Conservation (phyloP, 345 rosid genomes). For the Gossypioides kirkii region DNA sequence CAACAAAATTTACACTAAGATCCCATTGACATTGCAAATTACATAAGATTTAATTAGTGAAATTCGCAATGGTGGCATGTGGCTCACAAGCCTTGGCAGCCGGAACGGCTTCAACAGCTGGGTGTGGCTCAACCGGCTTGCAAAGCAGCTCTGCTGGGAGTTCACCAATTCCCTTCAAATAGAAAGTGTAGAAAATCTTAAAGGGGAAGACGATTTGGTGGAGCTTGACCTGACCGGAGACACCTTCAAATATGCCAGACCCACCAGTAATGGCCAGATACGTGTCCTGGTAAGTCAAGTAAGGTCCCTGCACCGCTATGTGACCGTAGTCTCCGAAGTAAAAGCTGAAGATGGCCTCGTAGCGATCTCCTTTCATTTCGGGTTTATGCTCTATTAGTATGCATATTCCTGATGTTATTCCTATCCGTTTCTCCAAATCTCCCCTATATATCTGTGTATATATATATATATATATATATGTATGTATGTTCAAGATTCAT, state of each 20-base stretch:
- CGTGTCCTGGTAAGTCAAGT: slow-evolving; percentile 57
- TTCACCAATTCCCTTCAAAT: slow-evolving; percentile 40
- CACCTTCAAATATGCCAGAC: slow-evolving; percentile 53
- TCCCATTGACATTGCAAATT: too few relatives aligned
- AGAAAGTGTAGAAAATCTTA: slow-evolving; percentile 52
- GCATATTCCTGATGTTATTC: slow-evolving; percentile 78
- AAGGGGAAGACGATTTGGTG: slow-evolving; percentile 50
- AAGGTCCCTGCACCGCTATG: slow-evolving; percentile 55
- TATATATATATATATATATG: background rate
- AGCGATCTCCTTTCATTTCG: slow-evolving; percentile 65
- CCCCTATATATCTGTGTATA: slow-evolving; percentile 35
- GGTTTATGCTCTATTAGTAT: slow-evolving; percentile 64
- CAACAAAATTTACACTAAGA: too few relatives aligned
- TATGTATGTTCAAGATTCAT: background rate
- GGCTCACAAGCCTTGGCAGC: background rate
- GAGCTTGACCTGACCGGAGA: slow-evolving; percentile 45
- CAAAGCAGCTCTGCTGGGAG: slow-evolving; percentile 4
- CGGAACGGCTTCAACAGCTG: background rate
- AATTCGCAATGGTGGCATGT: background rate
- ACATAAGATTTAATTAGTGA: background rate
- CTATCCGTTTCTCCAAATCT: slow-evolving; percentile 59
- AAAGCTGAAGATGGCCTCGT: slow-evolving; percentile 71
- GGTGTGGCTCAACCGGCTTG: background rate
- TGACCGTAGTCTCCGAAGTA: slow-evolving; percentile 72
- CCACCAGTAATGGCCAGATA: slow-evolving; percentile 27